Evolutionary conservation across 768 basidiomycete genomes (phyloP).

Genomic region (Mycena galopus): DNA sequence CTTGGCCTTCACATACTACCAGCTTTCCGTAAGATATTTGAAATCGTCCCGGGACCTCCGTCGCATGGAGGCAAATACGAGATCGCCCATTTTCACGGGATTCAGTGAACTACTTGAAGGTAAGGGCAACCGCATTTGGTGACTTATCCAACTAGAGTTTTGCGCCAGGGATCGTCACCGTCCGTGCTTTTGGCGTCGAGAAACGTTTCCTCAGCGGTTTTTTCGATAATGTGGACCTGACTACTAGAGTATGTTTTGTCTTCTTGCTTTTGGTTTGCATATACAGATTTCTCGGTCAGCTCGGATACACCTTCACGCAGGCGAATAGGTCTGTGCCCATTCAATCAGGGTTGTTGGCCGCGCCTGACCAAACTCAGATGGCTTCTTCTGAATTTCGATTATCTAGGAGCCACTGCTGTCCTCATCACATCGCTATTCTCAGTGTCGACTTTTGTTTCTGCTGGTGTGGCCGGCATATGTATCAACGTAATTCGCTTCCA

Average conservation of each 20-base stretch:
- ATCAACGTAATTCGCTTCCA: background rate
- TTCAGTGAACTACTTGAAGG: conserved; percentile 79
- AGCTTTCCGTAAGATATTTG: conserved; percentile 1
- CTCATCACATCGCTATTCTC: background rate
- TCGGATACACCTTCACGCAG: conserved; percentile 61
- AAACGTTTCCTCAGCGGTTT: conserved; percentile 80
- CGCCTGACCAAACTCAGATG: conserved; percentile 74
- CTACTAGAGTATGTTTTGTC: background rate
- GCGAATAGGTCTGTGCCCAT: background rate
- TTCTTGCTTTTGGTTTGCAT: background rate
- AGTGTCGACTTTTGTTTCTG: background rate
- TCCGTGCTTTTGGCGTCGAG: conserved; percentile 84
- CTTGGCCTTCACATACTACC: background rate
- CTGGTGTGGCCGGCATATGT: background rate
- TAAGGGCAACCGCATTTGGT: background rate
- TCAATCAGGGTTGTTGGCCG: background rate
- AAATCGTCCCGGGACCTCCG: conserved; percentile 4
- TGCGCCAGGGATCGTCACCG: conserved; percentile 83
- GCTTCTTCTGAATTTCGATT: conserved; percentile 87
- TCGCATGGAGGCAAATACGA: conserved; percentile 15
- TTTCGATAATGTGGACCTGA: conserved; percentile 76
- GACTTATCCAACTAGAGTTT: background rate
- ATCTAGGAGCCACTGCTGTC: conserved; percentile 48
- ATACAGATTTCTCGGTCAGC: background rate
- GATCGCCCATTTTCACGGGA: conserved; percentile 80